phyloP scores from a whole-genome alignment of 2,329 filamentous ascomycete species.

The Penicillium occitanis region DNA sequence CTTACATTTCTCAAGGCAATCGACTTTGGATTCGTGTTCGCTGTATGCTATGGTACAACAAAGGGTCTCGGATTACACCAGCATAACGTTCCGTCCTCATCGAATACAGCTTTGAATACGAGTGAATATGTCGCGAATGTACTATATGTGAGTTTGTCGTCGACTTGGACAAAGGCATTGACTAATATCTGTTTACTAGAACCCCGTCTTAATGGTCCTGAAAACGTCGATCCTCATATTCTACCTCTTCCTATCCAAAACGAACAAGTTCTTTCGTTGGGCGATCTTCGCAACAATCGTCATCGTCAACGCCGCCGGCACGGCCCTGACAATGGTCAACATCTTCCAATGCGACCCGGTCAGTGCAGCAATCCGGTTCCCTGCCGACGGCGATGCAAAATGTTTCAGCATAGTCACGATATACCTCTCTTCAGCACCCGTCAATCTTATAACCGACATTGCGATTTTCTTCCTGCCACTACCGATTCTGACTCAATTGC shows the following conservation, averaged over 20 bases:
- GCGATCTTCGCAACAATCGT: constrained; percentile 77
- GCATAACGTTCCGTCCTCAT: constrained; percentile 34
- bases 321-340: constrained; percentile 80
- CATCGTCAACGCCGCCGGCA: constrained; percentile 75
- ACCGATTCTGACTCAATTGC: constrained; percentile 83
- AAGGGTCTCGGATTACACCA: constrained; percentile 48
- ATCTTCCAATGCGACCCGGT: constrained; percentile 82
- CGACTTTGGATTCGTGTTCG: constrained; percentile 49
- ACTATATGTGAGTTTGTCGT: constrained; percentile 52
- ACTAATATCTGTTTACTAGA: constrained; percentile 50
- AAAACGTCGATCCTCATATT: constrained; percentile 93
- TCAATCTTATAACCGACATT: constrained; percentile 90
- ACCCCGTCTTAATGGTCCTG: constrained; percentile 83
- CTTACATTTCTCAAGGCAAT: constrained; percentile 33
- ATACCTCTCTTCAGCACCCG: constrained; percentile 73
- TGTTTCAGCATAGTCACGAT: constrained; percentile 65
- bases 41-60: constrained; percentile 46
- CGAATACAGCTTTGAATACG: constrained; percentile 41
- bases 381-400: constrained; percentile 46
- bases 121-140: constrained; percentile 62
- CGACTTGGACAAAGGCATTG: background rate
- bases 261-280: constrained; percentile 73
- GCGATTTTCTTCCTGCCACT: constrained; percentile 85
- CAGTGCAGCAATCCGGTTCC: constrained; percentile 63
- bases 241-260: constrained; percentile 78